phyloP scores from a whole-genome alignment of 164 flowering plant genomes.

The Stephania cephalantha region DNA sequence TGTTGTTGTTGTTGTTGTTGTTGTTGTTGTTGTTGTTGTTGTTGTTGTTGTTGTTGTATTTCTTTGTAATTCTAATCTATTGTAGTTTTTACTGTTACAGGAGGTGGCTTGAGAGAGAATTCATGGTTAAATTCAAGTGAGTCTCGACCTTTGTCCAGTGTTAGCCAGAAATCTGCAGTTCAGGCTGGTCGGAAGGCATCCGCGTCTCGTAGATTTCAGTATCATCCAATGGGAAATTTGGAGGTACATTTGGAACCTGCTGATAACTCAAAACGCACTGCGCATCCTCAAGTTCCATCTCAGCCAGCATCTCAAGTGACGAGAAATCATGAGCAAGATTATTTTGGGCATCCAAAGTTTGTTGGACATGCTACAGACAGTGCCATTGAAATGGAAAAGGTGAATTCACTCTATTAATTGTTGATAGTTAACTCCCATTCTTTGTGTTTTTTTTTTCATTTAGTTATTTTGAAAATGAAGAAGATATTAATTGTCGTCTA shows the following conservation, averaged over 20 bases:
- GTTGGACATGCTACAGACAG: conserved; percentile 28
- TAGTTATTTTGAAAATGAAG: background rate
- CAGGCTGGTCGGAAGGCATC: conserved; percentile 31
- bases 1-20: too few relatives aligned
- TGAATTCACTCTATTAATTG: conserved; percentile 12
- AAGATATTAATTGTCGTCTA: conserved; percentile 11
- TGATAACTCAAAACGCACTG: conserved; percentile 26
- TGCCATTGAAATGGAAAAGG: conserved; percentile 47
- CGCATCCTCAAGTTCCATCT: conserved; percentile 25
- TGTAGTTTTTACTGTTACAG: conserved; percentile 22
- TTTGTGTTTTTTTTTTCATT: background rate
- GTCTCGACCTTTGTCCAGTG: conserved; percentile 26
- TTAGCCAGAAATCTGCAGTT: conserved; percentile 37
- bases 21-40: too few relatives aligned
- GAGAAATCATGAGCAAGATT: conserved; percentile 27
- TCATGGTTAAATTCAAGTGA: conserved; percentile 27
- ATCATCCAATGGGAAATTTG: conserved; percentile 82
- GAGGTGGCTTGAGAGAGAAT: conserved; percentile 28
- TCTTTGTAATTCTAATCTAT: conserved; percentile 23
- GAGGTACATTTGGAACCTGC: conserved; percentile 39
- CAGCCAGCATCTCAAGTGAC: conserved; percentile 33
- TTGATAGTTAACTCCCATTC: background rate
- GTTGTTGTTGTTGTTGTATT: too few relatives aligned
- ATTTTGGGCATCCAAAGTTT: conserved; percentile 36
- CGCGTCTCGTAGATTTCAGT: conserved; percentile 56